Conservation (phyloP, 2,329 filamentous ascomycete genomes). For the Parastagonospora nodorum region DNA sequence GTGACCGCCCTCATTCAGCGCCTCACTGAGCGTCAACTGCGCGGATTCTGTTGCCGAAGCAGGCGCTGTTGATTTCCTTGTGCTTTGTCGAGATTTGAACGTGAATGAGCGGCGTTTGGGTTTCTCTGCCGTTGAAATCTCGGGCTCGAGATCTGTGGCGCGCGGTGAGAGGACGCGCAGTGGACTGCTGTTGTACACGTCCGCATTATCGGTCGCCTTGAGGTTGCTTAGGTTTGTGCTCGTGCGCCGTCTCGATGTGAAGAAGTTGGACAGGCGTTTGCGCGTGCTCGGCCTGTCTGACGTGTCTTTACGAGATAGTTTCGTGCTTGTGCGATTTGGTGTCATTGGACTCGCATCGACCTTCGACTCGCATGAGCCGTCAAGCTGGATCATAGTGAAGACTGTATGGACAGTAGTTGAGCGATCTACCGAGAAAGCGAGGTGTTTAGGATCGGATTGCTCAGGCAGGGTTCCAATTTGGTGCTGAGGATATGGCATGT, state of each 20-base stretch:
- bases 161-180: constrained; percentile 9
- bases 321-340: neutral
- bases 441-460: neutral
- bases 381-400: constrained; percentile 1
- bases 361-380: constrained; percentile 1
- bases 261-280: constrained; percentile 2
- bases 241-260: neutral
- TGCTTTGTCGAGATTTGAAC: neutral
- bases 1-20: neutral
- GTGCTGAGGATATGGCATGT: neutral
- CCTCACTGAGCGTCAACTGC: neutral
- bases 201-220: neutral
- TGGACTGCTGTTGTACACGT: neutral
- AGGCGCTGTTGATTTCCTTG: neutral
- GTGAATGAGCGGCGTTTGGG: neutral
- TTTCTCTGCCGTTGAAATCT: neutral
- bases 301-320: neutral
- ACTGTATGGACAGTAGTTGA: neutral
- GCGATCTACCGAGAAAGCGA: neutral
- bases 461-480: neutral
- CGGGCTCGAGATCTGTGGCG: constrained; percentile 1
- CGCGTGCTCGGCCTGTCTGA: neutral
- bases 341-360: neutral
- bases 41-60: neutral
- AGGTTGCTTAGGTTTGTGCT: neutral